A percentile compares a stretch with the other conserved stretches of the same genome.
Conservation (phyloP, 2,329 filamentous ascomycete genomes). For the Trichoderma semiorbis region DNA sequence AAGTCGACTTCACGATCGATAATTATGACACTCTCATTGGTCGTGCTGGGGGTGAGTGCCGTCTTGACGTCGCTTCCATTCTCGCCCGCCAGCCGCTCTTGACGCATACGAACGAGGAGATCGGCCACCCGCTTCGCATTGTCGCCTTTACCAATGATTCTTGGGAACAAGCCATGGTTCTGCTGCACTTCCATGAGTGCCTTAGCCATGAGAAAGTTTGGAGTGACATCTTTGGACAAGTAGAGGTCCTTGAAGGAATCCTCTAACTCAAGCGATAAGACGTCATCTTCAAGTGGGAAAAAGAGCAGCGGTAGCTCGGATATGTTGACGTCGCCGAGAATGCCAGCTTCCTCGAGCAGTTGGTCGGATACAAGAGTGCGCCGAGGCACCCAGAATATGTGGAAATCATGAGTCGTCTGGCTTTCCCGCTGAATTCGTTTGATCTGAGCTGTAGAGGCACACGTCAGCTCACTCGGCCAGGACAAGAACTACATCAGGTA, state of each 20-base stretch:
- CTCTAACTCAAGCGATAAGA: constrained; percentile 86
- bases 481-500: background rate
- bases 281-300: constrained; percentile 84
- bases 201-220: constrained; percentile 83
- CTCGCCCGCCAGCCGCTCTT: constrained; percentile 79
- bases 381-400: constrained; percentile 92
- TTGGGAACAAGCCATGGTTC: constrained; percentile 86
- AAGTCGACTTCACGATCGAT: constrained; percentile 95
- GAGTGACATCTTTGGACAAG: constrained; percentile 83
- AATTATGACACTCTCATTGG: constrained; percentile 86
- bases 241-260: constrained; percentile 85
- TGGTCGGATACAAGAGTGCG: constrained; percentile 89
- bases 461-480: constrained; percentile 9
- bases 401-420: constrained; percentile 90
- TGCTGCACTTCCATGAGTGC: constrained; percentile 94
- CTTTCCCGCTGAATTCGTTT: constrained; percentile 84
- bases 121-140: constrained; percentile 87
- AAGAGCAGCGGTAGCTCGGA: constrained; percentile 85
- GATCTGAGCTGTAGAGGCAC: constrained; percentile 67
- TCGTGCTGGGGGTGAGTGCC: constrained; percentile 78
- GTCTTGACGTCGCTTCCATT: constrained; percentile 61
- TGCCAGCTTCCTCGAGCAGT: constrained; percentile 86
- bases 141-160: constrained; percentile 93
- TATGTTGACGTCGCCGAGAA: constrained; percentile 88
- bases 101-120: constrained; percentile 83